These are phyloP conservation scores for Russula ochroleuca DNA, from an alignment of 768 basidiomycete species.

Conservation along the genomic window DNA sequence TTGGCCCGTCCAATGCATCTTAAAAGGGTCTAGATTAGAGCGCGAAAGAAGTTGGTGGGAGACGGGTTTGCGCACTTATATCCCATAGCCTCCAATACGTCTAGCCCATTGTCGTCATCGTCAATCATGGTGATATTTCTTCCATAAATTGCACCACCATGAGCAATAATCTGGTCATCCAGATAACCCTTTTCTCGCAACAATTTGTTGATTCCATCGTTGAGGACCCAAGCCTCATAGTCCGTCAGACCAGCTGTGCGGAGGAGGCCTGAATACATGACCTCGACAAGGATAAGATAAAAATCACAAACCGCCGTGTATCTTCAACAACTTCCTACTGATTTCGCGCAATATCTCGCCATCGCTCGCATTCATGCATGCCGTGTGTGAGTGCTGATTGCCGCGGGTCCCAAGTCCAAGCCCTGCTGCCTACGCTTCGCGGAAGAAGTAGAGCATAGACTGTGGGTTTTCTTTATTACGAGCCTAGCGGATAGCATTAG, in stretches of 20 bases:
- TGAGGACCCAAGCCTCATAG: constrained; percentile 82
- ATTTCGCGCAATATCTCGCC: too few relatives aligned
- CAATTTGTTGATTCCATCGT: constrained; percentile 96
- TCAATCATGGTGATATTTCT: constrained; percentile 92
- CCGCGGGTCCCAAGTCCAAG: constrained; percentile 82
- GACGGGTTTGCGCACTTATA: constrained; percentile 64
- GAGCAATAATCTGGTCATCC: constrained; percentile 96
- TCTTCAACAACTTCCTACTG: too few relatives aligned
- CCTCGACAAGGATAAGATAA: too few relatives aligned
- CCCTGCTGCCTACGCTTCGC: constrained; percentile 94
- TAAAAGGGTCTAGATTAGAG: background rate
- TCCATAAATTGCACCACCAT: constrained; percentile 95
- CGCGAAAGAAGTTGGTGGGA: background rate
- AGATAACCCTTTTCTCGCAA: constrained; percentile 95
- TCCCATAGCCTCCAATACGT: constrained; percentile 94
- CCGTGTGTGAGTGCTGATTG: constrained; percentile 89
- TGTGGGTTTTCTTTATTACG: constrained; percentile 99
- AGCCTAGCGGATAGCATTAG: constrained; percentile 47
- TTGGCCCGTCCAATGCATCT: constrained; percentile 98
- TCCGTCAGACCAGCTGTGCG: too few relatives aligned
- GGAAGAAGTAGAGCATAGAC: constrained; percentile 91
- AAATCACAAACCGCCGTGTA: too few relatives aligned
- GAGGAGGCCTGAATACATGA: too few relatives aligned
- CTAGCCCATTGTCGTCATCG: constrained; percentile 92
- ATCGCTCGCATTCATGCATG: constrained; percentile 82